Conservation (phyloP, 345 rosid species). For the Linum usitatissimum region DNA sequence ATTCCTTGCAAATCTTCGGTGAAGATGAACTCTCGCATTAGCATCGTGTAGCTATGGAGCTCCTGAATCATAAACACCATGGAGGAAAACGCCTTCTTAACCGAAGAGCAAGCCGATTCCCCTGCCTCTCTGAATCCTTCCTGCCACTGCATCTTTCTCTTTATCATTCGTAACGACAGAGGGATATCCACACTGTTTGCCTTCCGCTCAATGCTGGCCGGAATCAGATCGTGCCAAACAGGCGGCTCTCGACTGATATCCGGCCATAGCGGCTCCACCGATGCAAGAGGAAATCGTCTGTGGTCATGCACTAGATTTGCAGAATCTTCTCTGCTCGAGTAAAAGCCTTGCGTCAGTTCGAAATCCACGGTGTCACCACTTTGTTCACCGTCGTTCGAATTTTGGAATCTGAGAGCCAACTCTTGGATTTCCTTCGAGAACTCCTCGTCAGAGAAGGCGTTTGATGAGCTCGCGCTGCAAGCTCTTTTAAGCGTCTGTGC, state of each 20-base stretch:
- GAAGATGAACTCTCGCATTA: constrained; percentile 57
- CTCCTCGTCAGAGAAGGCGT: constrained; percentile 61
- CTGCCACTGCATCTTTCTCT: constrained; percentile 67
- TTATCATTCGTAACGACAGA: constrained; percentile 61
- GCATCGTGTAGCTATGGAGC: constrained; percentile 60
- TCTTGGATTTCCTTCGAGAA: constrained; percentile 54
- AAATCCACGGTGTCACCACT: constrained; percentile 8
- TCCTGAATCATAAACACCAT: constrained; percentile 90
- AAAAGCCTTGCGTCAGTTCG: constrained; percentile 6
- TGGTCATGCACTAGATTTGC: neutral
- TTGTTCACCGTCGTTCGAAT: constrained; percentile 16
- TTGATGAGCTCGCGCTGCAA: constrained; percentile 44
- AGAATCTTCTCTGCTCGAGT: neutral
- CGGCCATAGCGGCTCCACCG: constrained; percentile 22
- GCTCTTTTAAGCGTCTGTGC: constrained; percentile 27
- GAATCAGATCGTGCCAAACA: constrained; percentile 27
- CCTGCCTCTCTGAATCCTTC: constrained; percentile 57
- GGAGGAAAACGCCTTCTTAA: constrained; percentile 80
- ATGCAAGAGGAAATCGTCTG: constrained; percentile 3
- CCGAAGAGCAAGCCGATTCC: constrained; percentile 57
- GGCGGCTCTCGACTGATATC: constrained; percentile 23
- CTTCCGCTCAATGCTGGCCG: constrained; percentile 61
- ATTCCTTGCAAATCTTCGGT: constrained; percentile 68
- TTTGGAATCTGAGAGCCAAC: constrained; percentile 43
- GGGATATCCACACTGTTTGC: constrained; percentile 82